A percentile compares a stretch with the other conserved stretches of the same genome.
Evolutionary conservation across 2,329 filamentous ascomycete species (phyloP).

Genomic region (Botrytis galanthina): DNA sequence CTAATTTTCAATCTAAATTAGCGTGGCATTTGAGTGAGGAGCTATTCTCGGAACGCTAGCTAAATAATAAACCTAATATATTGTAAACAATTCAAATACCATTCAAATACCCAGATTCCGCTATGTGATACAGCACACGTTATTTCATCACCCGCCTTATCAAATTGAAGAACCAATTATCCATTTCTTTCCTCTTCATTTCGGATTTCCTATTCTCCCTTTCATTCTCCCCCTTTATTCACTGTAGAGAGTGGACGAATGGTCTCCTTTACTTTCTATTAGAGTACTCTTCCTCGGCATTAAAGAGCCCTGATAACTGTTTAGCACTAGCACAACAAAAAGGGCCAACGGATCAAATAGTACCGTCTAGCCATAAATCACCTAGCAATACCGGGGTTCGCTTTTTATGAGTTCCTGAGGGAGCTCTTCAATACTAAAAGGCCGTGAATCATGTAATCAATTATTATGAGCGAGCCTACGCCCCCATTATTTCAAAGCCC

Average conservation of each 20-base stretch:
- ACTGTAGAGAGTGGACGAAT: background rate
- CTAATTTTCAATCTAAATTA: background rate
- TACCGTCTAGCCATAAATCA: no score
- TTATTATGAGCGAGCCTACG: no score
- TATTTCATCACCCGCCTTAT: background rate
- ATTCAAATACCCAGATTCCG: background rate
- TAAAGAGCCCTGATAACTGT: background rate
- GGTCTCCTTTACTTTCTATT: no score
- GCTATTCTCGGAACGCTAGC: background rate
- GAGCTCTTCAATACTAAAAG: no score
- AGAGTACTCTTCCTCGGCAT: background rate
- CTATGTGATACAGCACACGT: background rate
- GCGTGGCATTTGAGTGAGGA: background rate
- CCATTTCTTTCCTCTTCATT: background rate
- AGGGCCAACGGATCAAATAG: no score
- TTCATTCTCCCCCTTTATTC: background rate
- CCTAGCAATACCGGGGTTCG: no score
- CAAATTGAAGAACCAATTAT: accelerated
- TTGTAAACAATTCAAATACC: background rate
- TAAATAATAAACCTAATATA: background rate
- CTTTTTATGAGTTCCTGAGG: no score
- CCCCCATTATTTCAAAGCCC: no score
- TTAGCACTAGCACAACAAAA: no score
- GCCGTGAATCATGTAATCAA: no score
- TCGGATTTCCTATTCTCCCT: background rate